Base-by-base conservation (phyloP, 352 stramenopile species). In the Saprolegnia parasitica region DNA sequence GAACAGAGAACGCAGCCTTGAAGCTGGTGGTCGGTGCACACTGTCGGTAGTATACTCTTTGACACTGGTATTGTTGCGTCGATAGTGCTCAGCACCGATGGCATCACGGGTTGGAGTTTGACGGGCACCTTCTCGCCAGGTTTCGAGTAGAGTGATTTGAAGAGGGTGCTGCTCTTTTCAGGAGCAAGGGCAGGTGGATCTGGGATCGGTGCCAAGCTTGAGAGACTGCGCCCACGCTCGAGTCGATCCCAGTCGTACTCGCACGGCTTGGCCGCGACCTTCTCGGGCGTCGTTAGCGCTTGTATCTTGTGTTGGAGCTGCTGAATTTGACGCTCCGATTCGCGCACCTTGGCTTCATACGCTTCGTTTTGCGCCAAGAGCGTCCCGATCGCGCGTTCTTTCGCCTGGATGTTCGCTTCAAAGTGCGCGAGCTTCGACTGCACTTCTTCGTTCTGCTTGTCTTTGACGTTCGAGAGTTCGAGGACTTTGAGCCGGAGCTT, bases 331-430 rank as follows among this genome's bases (percentile, higher is more conserved):
- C 82, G 79, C 21, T 79, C 72, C 35, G 89, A 90, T 62, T 91
- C 83, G 5, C 75, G 76, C n/a, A 71, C 24, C 4, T 87, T 65
- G 26, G 83, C 80, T 5, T 73, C 68, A 37, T 90, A 80, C 45
- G 87, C 81, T 21, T 84, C 79, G 11, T 93, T 83, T 74, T 91
- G 90, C 0, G 58, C 72, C 45, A 86, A 75, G 0, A 93, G 73
- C 57, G 77, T 83, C 20, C 83, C 75, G 9, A 76, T 67, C 58
- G 87, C 82, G 1, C 80, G 75, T 52, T 93, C 83, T 57, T 90
- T 89, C 8, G 84, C 50, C 4, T 81, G 78, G 70, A 78, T 67
- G 85, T 80, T 24, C 78, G 77, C 4, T 80, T 78, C 16, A 73
- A 75, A 11, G 75, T 87, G 75, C 10, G 76, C 73, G 20, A 93